Base-by-base conservation (phyloP, 441 rosid species). In the Sinapis alba region DNA sequence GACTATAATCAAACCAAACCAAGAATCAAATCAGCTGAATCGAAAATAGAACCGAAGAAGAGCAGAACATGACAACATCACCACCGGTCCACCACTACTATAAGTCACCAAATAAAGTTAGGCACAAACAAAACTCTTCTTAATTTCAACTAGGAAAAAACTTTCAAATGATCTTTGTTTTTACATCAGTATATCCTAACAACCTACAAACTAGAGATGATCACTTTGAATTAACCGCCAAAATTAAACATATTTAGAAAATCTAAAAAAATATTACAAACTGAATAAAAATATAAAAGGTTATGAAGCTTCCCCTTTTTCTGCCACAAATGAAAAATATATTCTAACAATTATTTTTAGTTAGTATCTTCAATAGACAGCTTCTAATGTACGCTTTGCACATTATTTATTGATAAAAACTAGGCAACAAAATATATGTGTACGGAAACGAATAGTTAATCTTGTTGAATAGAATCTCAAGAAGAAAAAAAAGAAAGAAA, bases 371-470 rank as follows among this genome's bases (percentile, higher is more conserved):
- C 10, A 26, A 12, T 24, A 56, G 1, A 56, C 65, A 38, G 32
- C 58, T 53, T 19, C 27, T 18, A 36, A 3, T 26, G 58, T 65
- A 57, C 21, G 60, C 10, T 68, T 68, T 61, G 19, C 63, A 68
- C 54, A 16, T 16, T 50, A 21, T 18, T 30, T 45, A 4, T 6
- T 43, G 23, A 24, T 7, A 24, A 41, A 16, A 18, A 47, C 51
- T 27, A 38, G 1, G 26, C 58, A 19, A 26, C 6, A 43, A 43
- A 1, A 4, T 3, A 20, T 28, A 23, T 15, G 1, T 68, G 65
- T 75, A 75, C 70, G 65, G 74, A 62, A 2, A 50, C 60, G 43
- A 68, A 75, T 61, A 68, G 32, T 53, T 62, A 18, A 13, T 24
- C 7, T 36, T 21, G 24, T n/a, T 51, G 47, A 53, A 20, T 12